phyloP scores from a whole-genome alignment of 2,329 filamentous ascomycete genomes.

The Neofusicoccum ribis region DNA sequence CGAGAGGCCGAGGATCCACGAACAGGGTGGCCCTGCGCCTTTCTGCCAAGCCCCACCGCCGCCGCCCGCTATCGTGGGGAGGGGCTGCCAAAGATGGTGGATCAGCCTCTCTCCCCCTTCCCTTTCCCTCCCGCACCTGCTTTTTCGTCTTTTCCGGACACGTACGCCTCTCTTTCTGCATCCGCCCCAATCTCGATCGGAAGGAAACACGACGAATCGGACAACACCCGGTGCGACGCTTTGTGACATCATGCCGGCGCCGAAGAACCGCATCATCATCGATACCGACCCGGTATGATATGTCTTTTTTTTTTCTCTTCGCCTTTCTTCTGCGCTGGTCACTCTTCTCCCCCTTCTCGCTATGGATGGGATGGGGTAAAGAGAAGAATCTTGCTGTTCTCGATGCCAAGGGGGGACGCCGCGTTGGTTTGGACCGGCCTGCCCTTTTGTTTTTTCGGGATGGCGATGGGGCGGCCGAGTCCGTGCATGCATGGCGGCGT shows the following conservation, averaged over 20 bases:
- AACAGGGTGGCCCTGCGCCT: too few relatives aligned
- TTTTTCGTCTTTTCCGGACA: not conserved
- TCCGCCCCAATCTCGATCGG: too few relatives aligned
- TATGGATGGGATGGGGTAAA: too few relatives aligned
- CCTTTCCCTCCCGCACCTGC: not conserved
- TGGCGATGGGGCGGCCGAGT: too few relatives aligned
- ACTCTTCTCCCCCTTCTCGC: too few relatives aligned
- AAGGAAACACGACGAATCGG: too few relatives aligned
- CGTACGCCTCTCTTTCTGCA: not conserved
- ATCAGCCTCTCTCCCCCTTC: not conserved
- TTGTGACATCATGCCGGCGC: not conserved
- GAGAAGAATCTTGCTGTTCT: too few relatives aligned
- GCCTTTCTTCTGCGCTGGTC: not conserved
- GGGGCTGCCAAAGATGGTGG: not conserved
- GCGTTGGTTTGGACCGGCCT: too few relatives aligned
- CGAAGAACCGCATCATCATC: conserved; percentile 67
- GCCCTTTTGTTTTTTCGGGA: too few relatives aligned
- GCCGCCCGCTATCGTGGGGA: not conserved
- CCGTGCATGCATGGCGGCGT: too few relatives aligned
- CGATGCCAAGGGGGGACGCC: too few relatives aligned
- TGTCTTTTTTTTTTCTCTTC: not conserved
- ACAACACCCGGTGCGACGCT: too few relatives aligned
- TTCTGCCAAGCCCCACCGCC: conserved; percentile 4
- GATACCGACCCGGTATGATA: conserved; percentile 83
- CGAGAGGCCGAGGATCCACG: not conserved